Base-by-base conservation (phyloP, 2,329 filamentous ascomycete genomes). In the Aspergillus neotritici region DNA sequence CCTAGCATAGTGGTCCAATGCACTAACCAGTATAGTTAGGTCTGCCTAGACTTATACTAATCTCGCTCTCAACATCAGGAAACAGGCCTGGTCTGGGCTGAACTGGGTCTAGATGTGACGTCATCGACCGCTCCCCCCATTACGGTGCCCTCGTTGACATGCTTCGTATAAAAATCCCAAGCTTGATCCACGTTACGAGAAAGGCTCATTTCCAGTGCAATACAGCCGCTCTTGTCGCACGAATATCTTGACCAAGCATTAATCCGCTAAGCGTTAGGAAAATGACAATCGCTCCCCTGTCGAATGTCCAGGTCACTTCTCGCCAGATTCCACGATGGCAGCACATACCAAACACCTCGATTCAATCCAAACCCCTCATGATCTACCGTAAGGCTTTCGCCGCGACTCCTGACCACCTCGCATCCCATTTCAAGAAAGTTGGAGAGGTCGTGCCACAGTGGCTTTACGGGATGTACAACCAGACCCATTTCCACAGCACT, bases 391-490 rank as follows among this genome's bases (percentile, higher is more conserved):
- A 65, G 11, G 77, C 71, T 30, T 84, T 86, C 52, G 60, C 66
- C 4, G 53, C 64, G 12, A 68, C 71, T 4, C 65, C 79, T 3
- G 68, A 72, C 3, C 57, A 68, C 1, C 75, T 85, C 37, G 77
- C 83, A 55, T 57, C 69, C 0, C 81, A 82, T 49, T 70, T 87
- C 5, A 57, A 58, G 5, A 55, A 61, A 3, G 60, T 78, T 12
- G 75, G 72, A 6, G 76, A 79, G 29, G 81, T 84, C 3, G 57
- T 55, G 1, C 81, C 83, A 0, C 78, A 83, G 56, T 86, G 82
- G 83, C 72, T 78, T 17, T 85, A 81, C 63, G 80, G 79, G 12
- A 86, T 86, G 82, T 86, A 83, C 61, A 63, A 60, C 30, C 76
- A 73, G 5, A 79, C 75, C 1, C 83, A 86, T 63, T 87, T 83